Conservation (phyloP, 225 moss, liverwort and hornwort species). For the Marchantia polymorpha region DNA sequence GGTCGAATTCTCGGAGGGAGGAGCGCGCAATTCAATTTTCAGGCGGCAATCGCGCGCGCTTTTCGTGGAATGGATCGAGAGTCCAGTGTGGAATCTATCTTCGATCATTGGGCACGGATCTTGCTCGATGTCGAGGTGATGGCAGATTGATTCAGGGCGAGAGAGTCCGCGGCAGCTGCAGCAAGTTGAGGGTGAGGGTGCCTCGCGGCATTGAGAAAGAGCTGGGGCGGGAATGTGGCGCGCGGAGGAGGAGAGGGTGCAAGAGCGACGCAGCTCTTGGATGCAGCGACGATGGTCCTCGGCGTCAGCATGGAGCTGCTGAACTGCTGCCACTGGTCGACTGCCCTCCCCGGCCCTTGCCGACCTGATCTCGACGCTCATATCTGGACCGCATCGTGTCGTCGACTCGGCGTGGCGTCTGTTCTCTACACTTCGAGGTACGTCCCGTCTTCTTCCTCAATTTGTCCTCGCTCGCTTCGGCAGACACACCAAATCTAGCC, state of each 20-base stretch:
- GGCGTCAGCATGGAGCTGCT: neutral
- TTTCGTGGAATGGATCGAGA: too few relatives aligned
- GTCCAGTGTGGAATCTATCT: neutral
- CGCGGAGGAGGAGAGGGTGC: neutral
- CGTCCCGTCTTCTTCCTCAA: neutral
- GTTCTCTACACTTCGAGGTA: neutral
- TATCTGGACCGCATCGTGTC: neutral
- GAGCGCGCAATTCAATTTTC: too few relatives aligned
- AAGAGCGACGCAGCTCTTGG: neutral
- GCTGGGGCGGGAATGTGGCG: neutral
- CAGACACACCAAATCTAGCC: neutral
- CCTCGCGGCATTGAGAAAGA: neutral
- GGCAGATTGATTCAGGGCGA: too few relatives aligned
- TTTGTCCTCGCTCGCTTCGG: neutral
- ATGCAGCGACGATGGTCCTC: neutral
- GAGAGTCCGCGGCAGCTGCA: too few relatives aligned
- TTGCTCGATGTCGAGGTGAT: neutral
- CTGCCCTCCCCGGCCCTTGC: neutral
- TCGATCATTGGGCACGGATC: neutral
- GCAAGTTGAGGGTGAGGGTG: neutral
- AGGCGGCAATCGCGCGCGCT: too few relatives aligned
- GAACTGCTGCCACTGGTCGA: neutral
- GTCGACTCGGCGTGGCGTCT: neutral
- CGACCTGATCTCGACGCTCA: neutral
- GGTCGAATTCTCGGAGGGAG: too few relatives aligned